Evolutionary conservation across 2,329 filamentous ascomycete species (phyloP).

Genomic region (Colletotrichum eleusines): DNA sequence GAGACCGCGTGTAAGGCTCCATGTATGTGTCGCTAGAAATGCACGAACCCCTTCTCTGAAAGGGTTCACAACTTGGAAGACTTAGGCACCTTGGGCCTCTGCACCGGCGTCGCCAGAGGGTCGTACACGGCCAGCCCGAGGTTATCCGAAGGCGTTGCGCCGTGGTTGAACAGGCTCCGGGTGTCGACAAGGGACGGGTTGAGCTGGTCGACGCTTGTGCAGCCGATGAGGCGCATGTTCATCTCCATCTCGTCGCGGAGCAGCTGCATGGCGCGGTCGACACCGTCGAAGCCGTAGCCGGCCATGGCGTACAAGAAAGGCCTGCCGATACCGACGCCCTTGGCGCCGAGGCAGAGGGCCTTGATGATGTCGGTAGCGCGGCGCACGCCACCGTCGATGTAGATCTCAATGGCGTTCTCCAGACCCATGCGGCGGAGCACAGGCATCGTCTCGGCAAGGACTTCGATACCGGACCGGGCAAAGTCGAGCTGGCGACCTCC

Average conservation of each 20-base stretch:
- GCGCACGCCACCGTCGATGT: conserved; percentile 89
- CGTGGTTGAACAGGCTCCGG: conserved; percentile 71
- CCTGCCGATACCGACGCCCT: conserved; percentile 91
- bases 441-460: conserved; percentile 94
- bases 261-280: conserved; percentile 91
- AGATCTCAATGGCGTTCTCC: conserved; percentile 85
- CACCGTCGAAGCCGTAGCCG: conserved; percentile 87
- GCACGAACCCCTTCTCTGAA: too few species aligned
- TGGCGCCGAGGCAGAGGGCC: conserved; percentile 91
- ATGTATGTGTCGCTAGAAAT: not conserved
- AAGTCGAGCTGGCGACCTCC: conserved; percentile 95
- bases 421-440: conserved; percentile 80
- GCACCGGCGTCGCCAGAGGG: conserved; percentile 63
- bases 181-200: conserved; percentile 85
- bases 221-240: conserved; percentile 96
- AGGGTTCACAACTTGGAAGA: conserved; percentile 60
- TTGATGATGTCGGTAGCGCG: conserved; percentile 96
- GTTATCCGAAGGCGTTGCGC: conserved; percentile 61
- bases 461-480: conserved; percentile 87
- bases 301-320: conserved; percentile 98
- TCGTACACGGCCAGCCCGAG: conserved; percentile 66
- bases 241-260: conserved; percentile 98
- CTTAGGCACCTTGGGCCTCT: conserved; percentile 56
- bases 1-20: not conserved
- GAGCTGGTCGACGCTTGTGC: conserved; percentile 78